Evolutionary conservation across 2,329 filamentous ascomycete species (phyloP), one percentile per base, ranked within the genome.

Genomic region (Endothia cerciana): DNA sequence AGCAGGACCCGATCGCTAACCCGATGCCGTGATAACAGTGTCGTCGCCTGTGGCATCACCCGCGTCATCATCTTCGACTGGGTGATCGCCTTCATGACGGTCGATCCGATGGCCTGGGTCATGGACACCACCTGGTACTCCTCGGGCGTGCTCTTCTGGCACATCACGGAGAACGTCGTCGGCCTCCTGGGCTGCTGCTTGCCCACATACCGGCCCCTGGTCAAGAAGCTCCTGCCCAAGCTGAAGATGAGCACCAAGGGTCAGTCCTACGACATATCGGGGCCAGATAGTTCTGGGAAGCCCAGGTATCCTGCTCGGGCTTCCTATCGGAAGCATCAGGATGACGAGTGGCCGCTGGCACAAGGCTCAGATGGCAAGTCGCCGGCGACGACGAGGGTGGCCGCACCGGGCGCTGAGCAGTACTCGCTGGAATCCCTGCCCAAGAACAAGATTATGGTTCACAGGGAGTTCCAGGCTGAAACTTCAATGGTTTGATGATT

Each of bases 101-200:
- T 17, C 6, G 60, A 62, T 22, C 60, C 60, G 11, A 4, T 40
- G 33, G 33, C n/a, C 47, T 62, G 40, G 40, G 40, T 62, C n/a
- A 40, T 40, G 43, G 45, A 62, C 22, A 53, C 41, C 15, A 62
- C 60, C 8, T 62, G 60, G 60, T 62, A 62, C 40, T 47, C 45
- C 2, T 49, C 60, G 11, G 60, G 60, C 33, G 40, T 45, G 7
- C 30, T 62, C 6, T 53, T 62, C 33, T 62, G 60, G 60, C 60
- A 62, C 60, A 38, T 62, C n/a, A 28, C 45, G 1, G 60, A 65
- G n/a, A 71, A 33, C 53, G 65, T 66, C 6, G 72, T 55, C 1
- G 70, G 68, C 38, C 68, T 67, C n/a, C 66, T 66, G 17, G 70
- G 64, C 15, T 61, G 59, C n/a, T 67, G 22, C 57, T 60, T 69